These are phyloP conservation scores for Rhododendron ovatum DNA, from an alignment of 148 eudicot genomes.

Conservation along the genomic window DNA sequence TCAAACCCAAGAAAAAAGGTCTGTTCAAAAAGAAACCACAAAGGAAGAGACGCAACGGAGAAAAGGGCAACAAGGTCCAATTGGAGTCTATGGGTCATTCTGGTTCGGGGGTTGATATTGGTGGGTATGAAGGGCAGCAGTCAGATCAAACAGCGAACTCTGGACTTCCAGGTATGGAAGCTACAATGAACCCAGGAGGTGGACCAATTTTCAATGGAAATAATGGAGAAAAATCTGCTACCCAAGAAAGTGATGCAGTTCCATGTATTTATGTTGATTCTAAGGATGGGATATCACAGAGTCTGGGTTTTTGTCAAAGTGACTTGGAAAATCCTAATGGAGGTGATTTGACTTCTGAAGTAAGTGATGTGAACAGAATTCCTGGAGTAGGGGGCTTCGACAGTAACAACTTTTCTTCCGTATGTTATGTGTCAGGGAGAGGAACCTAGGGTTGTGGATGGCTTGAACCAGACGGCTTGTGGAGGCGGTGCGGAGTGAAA, in stretches of 20 bases:
- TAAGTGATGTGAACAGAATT: background rate
- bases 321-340: background rate
- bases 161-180: background rate
- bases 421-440: background rate
- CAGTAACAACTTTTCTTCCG: background rate
- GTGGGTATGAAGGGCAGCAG: background rate
- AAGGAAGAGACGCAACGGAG: constrained; percentile 17
- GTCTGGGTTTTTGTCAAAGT: background rate
- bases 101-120: background rate
- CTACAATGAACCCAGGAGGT: background rate
- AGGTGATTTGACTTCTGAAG: background rate
- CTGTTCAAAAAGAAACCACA: constrained; percentile 32
- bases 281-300: background rate
- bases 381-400: background rate
- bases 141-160: background rate
- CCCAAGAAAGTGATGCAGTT: background rate
- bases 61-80: constrained; percentile 7
- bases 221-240: background rate
- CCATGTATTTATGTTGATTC: background rate
- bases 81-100: constrained; percentile 5
- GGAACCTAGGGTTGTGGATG: background rate
- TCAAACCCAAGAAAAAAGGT: constrained; percentile 53
- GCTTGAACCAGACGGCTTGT: background rate
- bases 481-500: background rate
- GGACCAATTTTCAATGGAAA: background rate